A percentile compares a stretch with the other conserved stretches of the same genome.
Evolutionary conservation across 2,329 filamentous ascomycete species (phyloP).

Genomic region (Penicillium paneum): DNA sequence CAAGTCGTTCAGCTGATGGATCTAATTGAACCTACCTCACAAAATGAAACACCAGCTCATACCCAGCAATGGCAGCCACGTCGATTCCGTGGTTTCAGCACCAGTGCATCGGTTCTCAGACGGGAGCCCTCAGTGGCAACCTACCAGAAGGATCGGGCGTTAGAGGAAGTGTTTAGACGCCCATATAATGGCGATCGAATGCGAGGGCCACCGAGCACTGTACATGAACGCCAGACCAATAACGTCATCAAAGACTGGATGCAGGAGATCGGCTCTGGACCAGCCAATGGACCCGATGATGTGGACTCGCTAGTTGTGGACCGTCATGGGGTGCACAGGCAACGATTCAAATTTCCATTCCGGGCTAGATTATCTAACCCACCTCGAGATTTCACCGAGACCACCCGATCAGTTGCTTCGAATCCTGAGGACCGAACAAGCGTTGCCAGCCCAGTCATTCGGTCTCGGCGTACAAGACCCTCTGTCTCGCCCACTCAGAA

Average conservation of each 20-base stretch:
- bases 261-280: constrained; percentile 61
- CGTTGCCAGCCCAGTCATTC: constrained; percentile 33
- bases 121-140: constrained; percentile 85
- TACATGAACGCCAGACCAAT: constrained; percentile 67
- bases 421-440: constrained; percentile 53
- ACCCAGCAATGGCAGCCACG: constrained; percentile 58
- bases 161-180: constrained; percentile 85
- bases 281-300: constrained; percentile 57
- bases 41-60: constrained; percentile 50
- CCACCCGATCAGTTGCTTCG: constrained; percentile 54
- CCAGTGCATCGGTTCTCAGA: constrained; percentile 58
- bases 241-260: constrained; percentile 89
- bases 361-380: constrained; percentile 25
- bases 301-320: constrained; percentile 59
- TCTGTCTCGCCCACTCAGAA: constrained; percentile 33
- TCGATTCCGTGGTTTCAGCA: constrained; percentile 67
- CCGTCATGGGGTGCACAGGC: constrained; percentile 53
- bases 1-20: constrained; percentile 80
- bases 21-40: constrained; percentile 68
- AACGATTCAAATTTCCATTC: constrained; percentile 52
- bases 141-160: constrained; percentile 80
- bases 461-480: constrained; percentile 33
- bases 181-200: constrained; percentile 62
- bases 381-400: constrained; percentile 49
- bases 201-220: constrained; percentile 55